A percentile compares a stretch with the other conserved stretches of the same genome.
Conservation (phyloP, 73 alveolate genomes). For the Paramecium tetraurelia region DNA sequence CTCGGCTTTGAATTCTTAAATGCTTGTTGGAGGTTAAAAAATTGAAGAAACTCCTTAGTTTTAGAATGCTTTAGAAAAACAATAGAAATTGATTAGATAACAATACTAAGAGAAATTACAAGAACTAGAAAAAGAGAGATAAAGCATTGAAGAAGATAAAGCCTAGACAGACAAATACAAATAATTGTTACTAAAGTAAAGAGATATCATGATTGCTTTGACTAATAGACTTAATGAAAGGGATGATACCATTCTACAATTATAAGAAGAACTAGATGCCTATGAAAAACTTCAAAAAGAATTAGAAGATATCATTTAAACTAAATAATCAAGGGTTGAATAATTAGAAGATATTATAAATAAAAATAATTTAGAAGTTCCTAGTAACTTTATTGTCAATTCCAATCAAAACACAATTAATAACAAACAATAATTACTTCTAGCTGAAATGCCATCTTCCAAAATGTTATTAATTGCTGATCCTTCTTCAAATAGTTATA, state of each 20-base stretch:
- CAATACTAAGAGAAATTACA: conserved; percentile 88
- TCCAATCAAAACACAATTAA: background rate
- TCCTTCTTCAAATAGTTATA: conserved; percentile 6
- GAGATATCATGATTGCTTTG: conserved; percentile 99
- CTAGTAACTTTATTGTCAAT: background rate
- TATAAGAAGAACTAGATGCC: conserved; percentile 95
- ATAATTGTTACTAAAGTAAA: conserved; percentile 93
- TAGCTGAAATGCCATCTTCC: conserved; percentile 2
- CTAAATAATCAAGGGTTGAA: conserved; percentile 43
- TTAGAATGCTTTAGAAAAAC: conserved; percentile 90
- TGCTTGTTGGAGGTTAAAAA: conserved; percentile 96
- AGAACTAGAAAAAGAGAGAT: conserved; percentile 94
- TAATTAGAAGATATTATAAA: conserved; percentile 38
- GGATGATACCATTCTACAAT: conserved; percentile 97
- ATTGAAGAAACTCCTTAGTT: conserved; percentile 97
- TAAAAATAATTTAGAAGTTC: background rate
- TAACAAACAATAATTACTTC: background rate
- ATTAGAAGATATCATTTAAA: conserved; percentile 69
- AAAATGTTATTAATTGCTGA: conserved; percentile 7
- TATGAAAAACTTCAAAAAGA: conserved; percentile 88
- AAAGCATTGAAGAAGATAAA: conserved; percentile 91
- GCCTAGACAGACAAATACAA: conserved; percentile 96
- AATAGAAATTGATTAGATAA: conserved; percentile 73
- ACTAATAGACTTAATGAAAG: conserved; percentile 98
- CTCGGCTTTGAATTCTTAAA: conserved; percentile 90